These are phyloP conservation scores for Corymbia calophylla DNA, from an alignment of 441 rosid species.

Conservation along the genomic window DNA sequence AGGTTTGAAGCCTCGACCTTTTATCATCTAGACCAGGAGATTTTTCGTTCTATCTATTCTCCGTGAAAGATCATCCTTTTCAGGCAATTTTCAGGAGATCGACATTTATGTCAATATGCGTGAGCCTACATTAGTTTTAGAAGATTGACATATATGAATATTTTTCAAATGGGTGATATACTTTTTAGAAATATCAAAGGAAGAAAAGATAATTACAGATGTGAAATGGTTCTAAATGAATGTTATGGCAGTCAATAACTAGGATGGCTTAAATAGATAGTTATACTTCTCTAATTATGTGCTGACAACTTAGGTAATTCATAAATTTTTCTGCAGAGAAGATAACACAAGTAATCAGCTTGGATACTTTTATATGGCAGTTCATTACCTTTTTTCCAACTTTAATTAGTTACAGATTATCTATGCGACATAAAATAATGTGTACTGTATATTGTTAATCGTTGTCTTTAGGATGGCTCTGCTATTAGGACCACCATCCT, in stretches of 20 bases:
- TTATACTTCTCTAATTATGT: neutral
- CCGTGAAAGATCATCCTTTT: neutral
- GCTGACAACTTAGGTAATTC: neutral
- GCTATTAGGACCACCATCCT: slow-evolving; percentile 80
- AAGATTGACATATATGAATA: neutral
- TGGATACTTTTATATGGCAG: neutral
- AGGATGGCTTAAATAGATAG: neutral
- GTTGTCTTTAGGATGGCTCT: slow-evolving; percentile 55
- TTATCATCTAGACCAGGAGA: neutral
- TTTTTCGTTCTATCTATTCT: neutral
- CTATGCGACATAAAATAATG: neutral
- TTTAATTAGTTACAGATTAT: neutral
- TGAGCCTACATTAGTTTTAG: neutral
- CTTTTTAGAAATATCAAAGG: neutral
- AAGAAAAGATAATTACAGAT: neutral
- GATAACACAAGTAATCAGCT: neutral
- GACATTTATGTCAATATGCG: neutral
- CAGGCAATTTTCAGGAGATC: neutral
- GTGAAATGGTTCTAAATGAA: neutral
- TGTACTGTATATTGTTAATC: neutral
- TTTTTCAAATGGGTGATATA: neutral
- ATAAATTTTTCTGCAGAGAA: neutral
- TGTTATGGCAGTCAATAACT: neutral
- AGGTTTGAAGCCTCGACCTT: slow-evolving; percentile 23
- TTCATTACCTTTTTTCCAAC: neutral